Conservation (phyloP, 129 eudicot species). For the Flaveria robusta region DNA sequence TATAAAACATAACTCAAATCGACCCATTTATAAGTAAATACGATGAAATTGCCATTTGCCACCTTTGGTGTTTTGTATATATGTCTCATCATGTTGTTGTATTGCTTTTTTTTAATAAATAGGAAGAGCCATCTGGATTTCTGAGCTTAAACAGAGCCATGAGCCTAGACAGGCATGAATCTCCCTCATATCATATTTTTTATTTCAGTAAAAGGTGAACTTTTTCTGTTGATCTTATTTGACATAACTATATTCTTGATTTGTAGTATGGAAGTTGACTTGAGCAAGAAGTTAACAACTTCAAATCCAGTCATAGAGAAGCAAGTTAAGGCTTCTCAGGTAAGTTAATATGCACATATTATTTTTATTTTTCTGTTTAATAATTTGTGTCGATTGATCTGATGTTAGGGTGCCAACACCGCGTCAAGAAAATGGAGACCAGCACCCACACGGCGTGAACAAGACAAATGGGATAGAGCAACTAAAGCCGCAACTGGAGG, state of each 20-base stretch:
- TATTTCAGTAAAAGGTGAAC: background rate
- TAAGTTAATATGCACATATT: slow-evolving; percentile 30
- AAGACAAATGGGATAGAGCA: slow-evolving; percentile 94
- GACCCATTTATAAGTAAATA: background rate
- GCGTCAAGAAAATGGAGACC: slow-evolving; percentile 73
- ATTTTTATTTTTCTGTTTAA: background rate
- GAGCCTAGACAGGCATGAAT: slow-evolving; percentile 81
- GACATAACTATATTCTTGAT: slow-evolving; percentile 25
- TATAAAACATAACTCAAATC: background rate
- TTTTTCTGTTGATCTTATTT: background rate
- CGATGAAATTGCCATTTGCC: background rate
- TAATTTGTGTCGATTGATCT: slow-evolving; percentile 16
- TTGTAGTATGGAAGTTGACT: slow-evolving; percentile 79
- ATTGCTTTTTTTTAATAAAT: slow-evolving; percentile 18
- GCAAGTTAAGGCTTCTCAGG: slow-evolving; percentile 55
- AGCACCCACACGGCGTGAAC: slow-evolving; percentile 93
- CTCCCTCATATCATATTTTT: background rate
- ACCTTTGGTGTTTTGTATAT: background rate
- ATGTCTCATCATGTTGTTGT: slow-evolving; percentile 22
- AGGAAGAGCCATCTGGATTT: slow-evolving; percentile 94
- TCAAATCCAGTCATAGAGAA: slow-evolving; percentile 47
- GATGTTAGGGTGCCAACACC: slow-evolving; percentile 39
- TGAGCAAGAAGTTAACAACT: slow-evolving; percentile 74
- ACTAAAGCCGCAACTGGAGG: slow-evolving; percentile 94
- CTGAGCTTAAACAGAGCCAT: slow-evolving; percentile 82